phyloP scores from a whole-genome alignment of 1,139 yeast species.

The Kodamaea sp. region DNA sequence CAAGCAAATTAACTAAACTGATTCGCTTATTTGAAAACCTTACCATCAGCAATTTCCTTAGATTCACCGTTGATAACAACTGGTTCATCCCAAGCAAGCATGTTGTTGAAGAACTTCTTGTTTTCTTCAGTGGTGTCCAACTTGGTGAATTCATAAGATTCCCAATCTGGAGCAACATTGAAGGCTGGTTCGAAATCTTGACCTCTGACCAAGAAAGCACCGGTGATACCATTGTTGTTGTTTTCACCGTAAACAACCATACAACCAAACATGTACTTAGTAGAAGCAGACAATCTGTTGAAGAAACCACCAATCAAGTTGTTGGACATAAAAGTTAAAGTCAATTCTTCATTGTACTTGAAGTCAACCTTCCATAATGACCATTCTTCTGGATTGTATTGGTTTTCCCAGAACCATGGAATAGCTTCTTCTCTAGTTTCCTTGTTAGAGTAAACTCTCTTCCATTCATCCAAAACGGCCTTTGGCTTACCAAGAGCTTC shows the following conservation, averaged over 20 bases:
- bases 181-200: conserved; percentile 88
- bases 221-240: conserved; percentile 96
- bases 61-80: conserved; percentile 42
- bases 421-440: conserved; percentile 92
- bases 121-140: conserved; percentile 37
- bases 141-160: conserved; percentile 49
- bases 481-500: conserved; percentile 74
- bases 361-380: conserved; percentile 93
- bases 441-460: conserved; percentile 94
- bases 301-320: conserved; percentile 98
- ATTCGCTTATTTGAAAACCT: conserved; percentile 43
- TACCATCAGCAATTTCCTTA: conserved; percentile 50
- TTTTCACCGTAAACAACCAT: conserved; percentile 96
- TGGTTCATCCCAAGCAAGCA: conserved; percentile 54
- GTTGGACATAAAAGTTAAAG: conserved; percentile 96
- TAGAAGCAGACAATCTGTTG: conserved; percentile 87
- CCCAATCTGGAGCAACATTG: conserved; percentile 99
- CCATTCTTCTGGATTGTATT: conserved; percentile 90
- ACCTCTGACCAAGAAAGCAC: conserved; percentile 94
- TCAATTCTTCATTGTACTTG: conserved; percentile 97
- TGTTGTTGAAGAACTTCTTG: conserved; percentile 43
- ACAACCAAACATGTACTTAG: conserved; percentile 92
- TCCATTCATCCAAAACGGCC: conserved; percentile 87
- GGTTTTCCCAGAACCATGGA: conserved; percentile 96
- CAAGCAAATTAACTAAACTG: background rate